These are phyloP conservation scores for Lecanicillium sp. DNA, from an alignment of 2,329 filamentous ascomycete genomes.

Conservation along the genomic window DNA sequence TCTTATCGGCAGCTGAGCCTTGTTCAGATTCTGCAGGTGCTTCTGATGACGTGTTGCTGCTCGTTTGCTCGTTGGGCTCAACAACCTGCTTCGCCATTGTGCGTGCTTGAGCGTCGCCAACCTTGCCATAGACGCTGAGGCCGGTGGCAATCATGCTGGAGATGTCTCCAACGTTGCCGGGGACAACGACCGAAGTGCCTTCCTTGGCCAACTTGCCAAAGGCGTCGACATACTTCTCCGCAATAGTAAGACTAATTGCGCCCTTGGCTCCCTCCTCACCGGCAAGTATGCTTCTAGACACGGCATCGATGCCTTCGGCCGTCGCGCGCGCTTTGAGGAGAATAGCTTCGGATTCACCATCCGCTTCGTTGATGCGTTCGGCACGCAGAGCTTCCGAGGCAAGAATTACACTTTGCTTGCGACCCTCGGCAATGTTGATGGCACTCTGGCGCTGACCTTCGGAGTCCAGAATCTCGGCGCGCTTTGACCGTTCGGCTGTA, in stretches of 20 bases:
- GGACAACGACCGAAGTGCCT: constrained; percentile 90
- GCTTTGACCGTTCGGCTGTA: constrained; percentile 92
- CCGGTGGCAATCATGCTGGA: constrained; percentile 95
- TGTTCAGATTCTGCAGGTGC: constrained; percentile 8
- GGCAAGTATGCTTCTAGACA: constrained; percentile 65
- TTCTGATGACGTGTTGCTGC: constrained; percentile 13
- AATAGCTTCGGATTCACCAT: constrained; percentile 92
- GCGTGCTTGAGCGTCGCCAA: constrained; percentile 70
- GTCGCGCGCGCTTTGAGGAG: constrained; percentile 78
- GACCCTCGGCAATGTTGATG: constrained; percentile 97
- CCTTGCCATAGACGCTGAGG: constrained; percentile 90
- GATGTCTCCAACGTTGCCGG: constrained; percentile 94
- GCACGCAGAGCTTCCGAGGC: constrained; percentile 85
- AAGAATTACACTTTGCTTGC: constrained; percentile 93
- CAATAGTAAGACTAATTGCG: constrained; percentile 79
- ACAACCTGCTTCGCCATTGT: constrained; percentile 48
- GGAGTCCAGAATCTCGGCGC: constrained; percentile 93
- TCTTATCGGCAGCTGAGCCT: constrained; percentile 10
- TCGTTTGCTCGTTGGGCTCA: constrained; percentile 19
- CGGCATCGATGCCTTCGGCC: constrained; percentile 78
- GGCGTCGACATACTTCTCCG: constrained; percentile 96
- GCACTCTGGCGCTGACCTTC: constrained; percentile 95
- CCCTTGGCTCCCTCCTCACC: constrained; percentile 70
- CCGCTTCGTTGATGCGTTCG: constrained; percentile 88
- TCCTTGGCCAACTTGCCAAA: constrained; percentile 90